These are phyloP conservation scores for Sphagnum magellanicum DNA, from an alignment of 228 moss, liverwort and hornwort species.

Conservation along the genomic window DNA sequence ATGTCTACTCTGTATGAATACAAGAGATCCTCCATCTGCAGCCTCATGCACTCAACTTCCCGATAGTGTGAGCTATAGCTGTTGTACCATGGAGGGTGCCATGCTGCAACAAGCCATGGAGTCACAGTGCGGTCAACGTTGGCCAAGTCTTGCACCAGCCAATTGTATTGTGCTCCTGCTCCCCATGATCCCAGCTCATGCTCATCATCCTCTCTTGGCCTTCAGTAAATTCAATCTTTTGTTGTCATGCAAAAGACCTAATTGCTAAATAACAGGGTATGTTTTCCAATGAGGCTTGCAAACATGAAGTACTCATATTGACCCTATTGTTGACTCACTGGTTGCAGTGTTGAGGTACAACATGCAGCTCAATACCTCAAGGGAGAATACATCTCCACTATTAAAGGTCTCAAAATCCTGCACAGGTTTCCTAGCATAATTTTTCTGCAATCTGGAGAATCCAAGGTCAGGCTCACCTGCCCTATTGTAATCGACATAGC, in stretches of 20 bases:
- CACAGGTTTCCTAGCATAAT: too few species aligned
- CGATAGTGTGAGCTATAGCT: conserved; percentile 60
- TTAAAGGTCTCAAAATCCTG: too few species aligned
- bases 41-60: conserved; percentile 54
- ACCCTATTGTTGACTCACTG: neutral
- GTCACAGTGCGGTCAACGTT: conserved; percentile 32
- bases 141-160: conserved; percentile 40
- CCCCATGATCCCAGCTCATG: conserved; percentile 6
- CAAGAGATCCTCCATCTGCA: conserved; percentile 45
- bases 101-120: conserved; percentile 48
- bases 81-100: conserved; percentile 62
- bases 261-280: neutral
- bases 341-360: neutral
- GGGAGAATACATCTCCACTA: too few species aligned
- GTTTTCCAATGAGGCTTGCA: too few species aligned
- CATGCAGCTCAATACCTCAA: neutral
- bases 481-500: conserved; percentile 69
- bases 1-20: conserved; percentile 28
- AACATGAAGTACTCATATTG: neutral
- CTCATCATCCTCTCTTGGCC: conserved; percentile 1
- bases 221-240: too few species aligned
- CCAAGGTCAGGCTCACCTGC: conserved; percentile 29
- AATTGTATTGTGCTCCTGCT: conserved; percentile 56
- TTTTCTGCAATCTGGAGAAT: too few species aligned
- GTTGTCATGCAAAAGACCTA: neutral